Evolutionary conservation across 345 rosid species (phyloP).

Genomic region (Eucalyptus lansdowneana): DNA sequence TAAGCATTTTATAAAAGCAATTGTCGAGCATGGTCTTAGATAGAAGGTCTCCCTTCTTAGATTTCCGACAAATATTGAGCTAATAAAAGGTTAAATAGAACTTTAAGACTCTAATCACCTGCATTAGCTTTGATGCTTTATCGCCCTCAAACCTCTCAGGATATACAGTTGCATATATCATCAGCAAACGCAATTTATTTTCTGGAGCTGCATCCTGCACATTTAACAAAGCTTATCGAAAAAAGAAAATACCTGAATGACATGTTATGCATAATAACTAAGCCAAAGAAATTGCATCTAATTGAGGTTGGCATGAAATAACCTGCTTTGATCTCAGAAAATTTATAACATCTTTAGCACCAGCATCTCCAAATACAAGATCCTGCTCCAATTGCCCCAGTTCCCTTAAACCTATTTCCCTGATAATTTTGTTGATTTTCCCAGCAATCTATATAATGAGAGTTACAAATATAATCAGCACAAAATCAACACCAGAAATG

Average conservation of each 20-base stretch:
- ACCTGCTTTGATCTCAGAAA: constrained; percentile 70
- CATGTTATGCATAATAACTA: neutral
- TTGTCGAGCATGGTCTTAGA: neutral
- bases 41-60: neutral
- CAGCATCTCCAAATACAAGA: constrained; percentile 97
- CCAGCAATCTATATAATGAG: constrained; percentile 67
- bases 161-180: constrained; percentile 73
- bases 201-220: constrained; percentile 63
- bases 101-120: constrained; percentile 30
- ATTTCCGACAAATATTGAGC: neutral
- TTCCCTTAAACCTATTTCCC: constrained; percentile 66
- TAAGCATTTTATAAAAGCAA: neutral
- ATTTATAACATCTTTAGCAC: constrained; percentile 78
- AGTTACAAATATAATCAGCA: neutral
- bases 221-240: neutral
- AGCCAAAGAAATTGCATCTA: neutral
- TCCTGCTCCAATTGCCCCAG: constrained; percentile 96
- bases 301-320: neutral
- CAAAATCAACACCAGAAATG: neutral
- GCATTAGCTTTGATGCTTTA: constrained; percentile 79
- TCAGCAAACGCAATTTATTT: constrained; percentile 81
- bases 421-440: constrained; percentile 49
- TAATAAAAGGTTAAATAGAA: neutral
- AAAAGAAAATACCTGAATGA: neutral
- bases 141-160: constrained; percentile 97